These are phyloP conservation scores for Colletotrichum sp. DNA, from an alignment of 2,329 filamentous ascomycete species.

Conservation along the genomic window DNA sequence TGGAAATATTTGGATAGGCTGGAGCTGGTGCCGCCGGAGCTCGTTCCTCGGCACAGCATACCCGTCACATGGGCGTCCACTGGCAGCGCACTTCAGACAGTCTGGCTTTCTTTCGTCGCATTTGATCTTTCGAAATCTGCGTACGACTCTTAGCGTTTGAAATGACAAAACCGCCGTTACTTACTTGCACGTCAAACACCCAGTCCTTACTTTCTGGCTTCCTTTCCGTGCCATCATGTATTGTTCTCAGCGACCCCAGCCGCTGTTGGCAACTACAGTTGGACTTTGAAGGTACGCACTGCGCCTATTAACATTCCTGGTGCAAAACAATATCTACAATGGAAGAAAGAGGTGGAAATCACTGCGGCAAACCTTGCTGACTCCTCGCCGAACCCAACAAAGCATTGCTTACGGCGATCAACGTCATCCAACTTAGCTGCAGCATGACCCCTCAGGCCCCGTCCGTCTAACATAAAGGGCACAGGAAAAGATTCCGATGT, in stretches of 20 bases:
- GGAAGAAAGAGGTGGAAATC: not conserved
- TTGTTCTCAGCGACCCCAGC: fast-evolving
- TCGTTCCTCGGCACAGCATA: conserved; percentile 40
- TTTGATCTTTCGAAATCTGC: conserved; percentile 59
- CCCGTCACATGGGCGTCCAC: conserved; percentile 62
- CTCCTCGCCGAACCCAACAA: not conserved
- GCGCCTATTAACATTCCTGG: too few relatives aligned
- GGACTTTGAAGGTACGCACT: too few relatives aligned
- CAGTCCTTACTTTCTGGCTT: conserved; percentile 50
- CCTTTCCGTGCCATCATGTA: conserved; percentile 35
- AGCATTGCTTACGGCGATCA: not conserved
- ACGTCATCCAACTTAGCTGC: not conserved
- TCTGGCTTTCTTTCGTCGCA: conserved; percentile 60
- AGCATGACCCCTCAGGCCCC: not conserved
- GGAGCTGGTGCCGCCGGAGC: not conserved
- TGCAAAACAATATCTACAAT: not conserved
- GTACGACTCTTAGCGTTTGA: not conserved
- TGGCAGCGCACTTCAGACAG: conserved; percentile 58
- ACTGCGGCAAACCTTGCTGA: not conserved
- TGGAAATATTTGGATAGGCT: not conserved
- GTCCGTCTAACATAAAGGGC: not conserved
- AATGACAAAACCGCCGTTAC: conserved; percentile 26
- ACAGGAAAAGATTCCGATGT: not conserved
- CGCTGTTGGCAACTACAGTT: fast-evolving
- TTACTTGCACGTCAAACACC: conserved; percentile 61